Evolutionary conservation across 768 basidiomycete species (phyloP), one percentile per base, ranked within the genome.

Genomic region (Gymnopilus junonius): DNA sequence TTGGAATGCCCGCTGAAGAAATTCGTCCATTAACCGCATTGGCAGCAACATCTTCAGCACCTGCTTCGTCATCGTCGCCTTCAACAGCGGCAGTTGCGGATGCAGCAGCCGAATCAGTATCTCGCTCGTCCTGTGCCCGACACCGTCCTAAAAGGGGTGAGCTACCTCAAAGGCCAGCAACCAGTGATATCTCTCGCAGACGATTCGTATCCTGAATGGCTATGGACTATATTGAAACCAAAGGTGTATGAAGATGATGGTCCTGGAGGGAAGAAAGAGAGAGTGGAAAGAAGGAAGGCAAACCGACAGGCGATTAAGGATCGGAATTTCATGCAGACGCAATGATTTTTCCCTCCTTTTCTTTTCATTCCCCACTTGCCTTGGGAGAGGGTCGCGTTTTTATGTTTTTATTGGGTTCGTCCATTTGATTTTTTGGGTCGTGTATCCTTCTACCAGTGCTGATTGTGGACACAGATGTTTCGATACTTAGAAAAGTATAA

Each of bases 201-300:
- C 74, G 89, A 92, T 45, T 87, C 89, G 67, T 97, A 97, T 73
- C 95, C 95, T 3, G 74, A 85, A 7, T 97, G 95, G 95, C 74
- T 97, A 40, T 97, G 95, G 95, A 88, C 82, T 14, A 71, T 94
- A 39, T 76, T 93, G 20, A 75, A 87, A 63, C 83, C 88, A 4
- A 85, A 84, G 69, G 81, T 82, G 42, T 78, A 83, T 58, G 83
- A 82, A 17, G 89, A 92, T 58, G 91, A 93, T 64, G 90, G 90
- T 1, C 90, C 88, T 1, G 92, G 91, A 20, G 90, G 92, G 21
- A 83, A 84, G 73, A 86, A 80, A n/a, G 83, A 85, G 65, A 81
- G 86, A 53, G 77, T 81, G 59, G 76, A 78, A 61, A 78, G 91
- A 74, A 79, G 91, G 70, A 78, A 77, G 69, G 83, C 83, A 63